Conservation (phyloP, 164 flowering plant species). For the Tetrastigma voinierianum region DNA sequence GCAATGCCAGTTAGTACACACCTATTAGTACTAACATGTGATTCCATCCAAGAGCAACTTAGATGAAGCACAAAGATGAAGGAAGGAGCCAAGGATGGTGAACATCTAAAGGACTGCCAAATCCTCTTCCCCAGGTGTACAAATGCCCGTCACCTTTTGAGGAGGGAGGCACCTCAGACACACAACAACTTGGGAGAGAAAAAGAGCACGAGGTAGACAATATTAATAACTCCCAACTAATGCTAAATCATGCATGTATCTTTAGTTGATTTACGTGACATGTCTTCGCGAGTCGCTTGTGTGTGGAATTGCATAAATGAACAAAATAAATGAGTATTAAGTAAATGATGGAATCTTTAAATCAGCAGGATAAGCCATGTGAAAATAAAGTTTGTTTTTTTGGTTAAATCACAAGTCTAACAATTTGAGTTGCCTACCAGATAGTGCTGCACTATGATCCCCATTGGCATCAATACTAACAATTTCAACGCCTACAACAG, state of each 20-base stretch:
- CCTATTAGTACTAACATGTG: conserved; percentile 75
- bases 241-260: neutral
- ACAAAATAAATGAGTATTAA: neutral
- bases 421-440: conserved; percentile 41
- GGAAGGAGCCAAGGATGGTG: conserved; percentile 34
- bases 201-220: neutral
- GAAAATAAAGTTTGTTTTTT: neutral
- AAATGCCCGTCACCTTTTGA: conserved; percentile 60
- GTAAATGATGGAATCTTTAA: neutral
- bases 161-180: conserved; percentile 10
- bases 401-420: neutral
- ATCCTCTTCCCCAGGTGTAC: conserved; percentile 92
- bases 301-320: no score
- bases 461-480: conserved; percentile 68
- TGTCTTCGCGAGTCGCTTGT: neutral
- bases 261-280: neutral
- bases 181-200: neutral
- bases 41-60: conserved; percentile 85
- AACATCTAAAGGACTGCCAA: conserved; percentile 40
- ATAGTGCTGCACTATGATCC: conserved; percentile 89
- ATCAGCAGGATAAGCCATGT: neutral
- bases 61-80: conserved; percentile 33
- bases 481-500: conserved; percentile 38
- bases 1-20: conserved; percentile 14
- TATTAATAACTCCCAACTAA: neutral